Evolutionary conservation across 768 basidiomycete genomes (phyloP).

Genomic region (Suillus luteus): DNA sequence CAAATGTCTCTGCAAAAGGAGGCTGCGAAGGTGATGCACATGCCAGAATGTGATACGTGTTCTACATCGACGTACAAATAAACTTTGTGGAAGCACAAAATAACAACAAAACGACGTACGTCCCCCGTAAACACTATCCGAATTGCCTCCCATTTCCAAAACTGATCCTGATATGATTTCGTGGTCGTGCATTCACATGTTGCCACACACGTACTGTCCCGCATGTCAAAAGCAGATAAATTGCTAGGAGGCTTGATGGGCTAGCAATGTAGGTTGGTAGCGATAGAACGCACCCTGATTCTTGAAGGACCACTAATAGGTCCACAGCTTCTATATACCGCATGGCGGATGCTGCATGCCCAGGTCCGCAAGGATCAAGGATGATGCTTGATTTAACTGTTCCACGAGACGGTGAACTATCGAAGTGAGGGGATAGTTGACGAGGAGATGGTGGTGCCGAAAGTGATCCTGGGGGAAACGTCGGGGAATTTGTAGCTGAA

Average conservation of each 20-base stretch:
- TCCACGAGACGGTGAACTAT: conserved; percentile 21
- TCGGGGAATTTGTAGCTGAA: conserved; percentile 48
- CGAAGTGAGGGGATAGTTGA: conserved; percentile 13
- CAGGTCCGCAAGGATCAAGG: conserved; percentile 44
- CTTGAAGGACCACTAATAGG: conserved; percentile 56
- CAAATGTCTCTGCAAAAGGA: conserved; percentile 25
- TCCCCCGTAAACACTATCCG: background rate
- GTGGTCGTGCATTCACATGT: conserved; percentile 18
- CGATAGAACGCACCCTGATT: conserved; percentile 57
- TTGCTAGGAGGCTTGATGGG: conserved; percentile 39
- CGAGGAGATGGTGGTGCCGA: conserved; percentile 40
- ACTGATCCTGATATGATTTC: conserved; percentile 11
- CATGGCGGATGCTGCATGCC: conserved; percentile 48
- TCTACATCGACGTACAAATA: conserved; percentile 16
- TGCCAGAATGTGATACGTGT: conserved; percentile 40
- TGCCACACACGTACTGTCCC: conserved; percentile 49
- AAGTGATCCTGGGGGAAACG: conserved; percentile 38
- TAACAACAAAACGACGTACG: conserved; percentile 1
- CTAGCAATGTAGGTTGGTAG: conserved; percentile 4
- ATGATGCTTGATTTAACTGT: conserved; percentile 40
- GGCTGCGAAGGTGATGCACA: conserved; percentile 42
- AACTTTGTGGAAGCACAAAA: background rate
- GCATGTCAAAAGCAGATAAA: conserved; percentile 51
- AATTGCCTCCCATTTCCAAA: conserved; percentile 21
- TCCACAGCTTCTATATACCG: conserved; percentile 43